A percentile compares a stretch with the other conserved stretches of the same genome.
Conservation (phyloP, 148 eudicot genomes). For the Simmondsia chinensis region DNA sequence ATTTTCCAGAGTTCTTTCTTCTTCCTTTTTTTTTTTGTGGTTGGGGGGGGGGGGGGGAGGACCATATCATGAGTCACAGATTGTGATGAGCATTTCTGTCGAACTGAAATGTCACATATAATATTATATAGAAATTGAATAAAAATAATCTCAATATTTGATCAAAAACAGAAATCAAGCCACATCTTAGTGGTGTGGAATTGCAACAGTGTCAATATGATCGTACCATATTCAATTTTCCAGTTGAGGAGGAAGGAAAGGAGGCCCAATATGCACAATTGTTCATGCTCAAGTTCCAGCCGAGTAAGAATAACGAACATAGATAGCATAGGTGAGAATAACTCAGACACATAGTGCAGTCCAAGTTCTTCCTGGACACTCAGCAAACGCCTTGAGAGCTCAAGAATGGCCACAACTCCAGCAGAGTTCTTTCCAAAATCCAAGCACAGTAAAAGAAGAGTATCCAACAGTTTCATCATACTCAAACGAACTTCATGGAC, state of each 20-base stretch:
- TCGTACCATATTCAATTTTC: constrained; percentile 67
- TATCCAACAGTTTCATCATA: constrained; percentile 51
- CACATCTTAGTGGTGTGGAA: no score
- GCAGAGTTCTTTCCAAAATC: constrained; percentile 27
- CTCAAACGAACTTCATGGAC: constrained; percentile 58
- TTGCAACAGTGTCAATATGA: no score
- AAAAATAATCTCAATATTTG: no score
- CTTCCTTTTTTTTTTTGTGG: no score
- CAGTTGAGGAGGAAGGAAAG: constrained; percentile 49
- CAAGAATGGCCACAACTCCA: constrained; percentile 42
- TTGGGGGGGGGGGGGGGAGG: no score
- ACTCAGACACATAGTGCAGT: constrained; percentile 47
- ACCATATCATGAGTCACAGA: no score
- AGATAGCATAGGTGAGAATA: constrained; percentile 34
- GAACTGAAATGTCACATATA: no score
- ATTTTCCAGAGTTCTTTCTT: no score
- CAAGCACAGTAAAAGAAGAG: constrained; percentile 34
- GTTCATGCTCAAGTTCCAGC: constrained; percentile 76
- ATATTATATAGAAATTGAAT: no score
- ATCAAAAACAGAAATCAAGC: no score
- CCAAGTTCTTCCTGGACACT: constrained; percentile 65
- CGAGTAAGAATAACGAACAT: constrained; percentile 43
- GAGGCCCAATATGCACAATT: constrained; percentile 43
- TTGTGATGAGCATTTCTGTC: no score
- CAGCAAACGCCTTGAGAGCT: constrained; percentile 45